A percentile compares a stretch with the other conserved stretches of the same genome.
Evolutionary conservation across 192 early-diverging fungal species (phyloP).

Genomic region (Phlyctochytrium arcticum): DNA sequence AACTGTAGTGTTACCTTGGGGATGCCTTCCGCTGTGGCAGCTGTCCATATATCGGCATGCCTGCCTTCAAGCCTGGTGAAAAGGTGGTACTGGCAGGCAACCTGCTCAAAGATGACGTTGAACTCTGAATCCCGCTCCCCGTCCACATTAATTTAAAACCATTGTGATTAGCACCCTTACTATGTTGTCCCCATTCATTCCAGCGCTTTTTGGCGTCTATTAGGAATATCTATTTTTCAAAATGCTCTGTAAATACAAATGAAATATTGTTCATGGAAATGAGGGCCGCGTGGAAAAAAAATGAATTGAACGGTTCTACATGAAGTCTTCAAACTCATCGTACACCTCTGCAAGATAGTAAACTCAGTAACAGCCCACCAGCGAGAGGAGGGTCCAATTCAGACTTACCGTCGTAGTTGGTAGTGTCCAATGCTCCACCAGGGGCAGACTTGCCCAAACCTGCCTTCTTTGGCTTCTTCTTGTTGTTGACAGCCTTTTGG

Average conservation of each 20-base stretch:
- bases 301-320: no score
- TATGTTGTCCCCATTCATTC: no score
- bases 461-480: constrained; percentile 27
- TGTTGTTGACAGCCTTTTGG: constrained; percentile 36
- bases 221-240: no score
- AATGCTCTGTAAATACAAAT: no score
- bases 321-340: constrained; percentile 44
- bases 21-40: constrained; percentile 96
- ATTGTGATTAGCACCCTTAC: no score
- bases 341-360: not conserved
- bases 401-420: constrained; percentile 31
- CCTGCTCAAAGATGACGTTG: constrained; percentile 64
- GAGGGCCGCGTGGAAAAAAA: no score
- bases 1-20: constrained; percentile 75
- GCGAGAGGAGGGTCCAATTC: constrained; percentile 33
- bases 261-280: no score
- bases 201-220: no score
- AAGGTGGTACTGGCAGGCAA: constrained; percentile 84
- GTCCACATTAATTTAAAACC: no score
- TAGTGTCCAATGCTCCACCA: constrained; percentile 21
- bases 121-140: constrained; percentile 22
- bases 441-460: constrained; percentile 17
- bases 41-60: constrained; percentile 97
- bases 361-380: constrained; percentile 14
- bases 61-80: constrained; percentile 93